phyloP scores from a whole-genome alignment of 1,139 yeast species.

The Nakaseomyces sp. region DNA sequence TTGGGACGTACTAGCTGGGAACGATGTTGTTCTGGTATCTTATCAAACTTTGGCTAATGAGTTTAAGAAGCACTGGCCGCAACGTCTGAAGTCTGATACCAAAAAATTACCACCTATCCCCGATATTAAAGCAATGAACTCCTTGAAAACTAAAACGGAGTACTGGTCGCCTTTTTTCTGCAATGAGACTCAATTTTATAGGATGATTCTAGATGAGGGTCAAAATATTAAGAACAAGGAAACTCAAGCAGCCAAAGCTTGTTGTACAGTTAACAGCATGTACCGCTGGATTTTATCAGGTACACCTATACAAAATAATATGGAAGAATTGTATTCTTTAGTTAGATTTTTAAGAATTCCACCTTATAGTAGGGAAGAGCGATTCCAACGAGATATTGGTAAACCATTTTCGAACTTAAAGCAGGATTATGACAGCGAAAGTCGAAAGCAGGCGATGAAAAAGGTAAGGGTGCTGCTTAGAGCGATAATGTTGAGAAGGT shows the following conservation, averaged over 20 bases:
- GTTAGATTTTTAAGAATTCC: slow-evolving; percentile 60
- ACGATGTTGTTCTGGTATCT: slow-evolving; percentile 73
- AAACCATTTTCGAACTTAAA: slow-evolving; percentile 40
- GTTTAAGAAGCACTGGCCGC: slow-evolving; percentile 49
- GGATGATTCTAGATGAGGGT: slow-evolving; percentile 85
- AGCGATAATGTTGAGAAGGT: slow-evolving; percentile 72
- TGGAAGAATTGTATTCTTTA: slow-evolving; percentile 73
- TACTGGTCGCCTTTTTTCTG: slow-evolving; percentile 63
- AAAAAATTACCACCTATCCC: slow-evolving; percentile 36
- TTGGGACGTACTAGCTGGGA: slow-evolving; percentile 42
- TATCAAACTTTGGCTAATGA: slow-evolving; percentile 64
- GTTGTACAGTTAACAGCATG: slow-evolving; percentile 43
- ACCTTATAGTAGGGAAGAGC: slow-evolving; percentile 54
- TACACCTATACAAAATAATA: slow-evolving; percentile 86
- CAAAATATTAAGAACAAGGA: slow-evolving; percentile 73
- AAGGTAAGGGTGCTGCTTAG: slow-evolving; percentile 66
- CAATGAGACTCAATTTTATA: slow-evolving; percentile 45
- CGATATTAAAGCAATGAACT: slow-evolving; percentile 29
- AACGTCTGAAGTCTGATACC: slow-evolving; percentile 11
- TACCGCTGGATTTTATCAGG: slow-evolving; percentile 83
- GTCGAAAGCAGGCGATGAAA: slow-evolving; percentile 40
- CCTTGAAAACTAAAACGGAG: slow-evolving; percentile 27
- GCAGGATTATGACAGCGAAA: slow-evolving; percentile 30
- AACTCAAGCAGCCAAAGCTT: slow-evolving; percentile 61
- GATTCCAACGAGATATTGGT: slow-evolving; percentile 52